These are phyloP conservation scores for Sarocladiaceae sp. DNA, from an alignment of 2,329 filamentous ascomycete genomes.

Conservation along the genomic window DNA sequence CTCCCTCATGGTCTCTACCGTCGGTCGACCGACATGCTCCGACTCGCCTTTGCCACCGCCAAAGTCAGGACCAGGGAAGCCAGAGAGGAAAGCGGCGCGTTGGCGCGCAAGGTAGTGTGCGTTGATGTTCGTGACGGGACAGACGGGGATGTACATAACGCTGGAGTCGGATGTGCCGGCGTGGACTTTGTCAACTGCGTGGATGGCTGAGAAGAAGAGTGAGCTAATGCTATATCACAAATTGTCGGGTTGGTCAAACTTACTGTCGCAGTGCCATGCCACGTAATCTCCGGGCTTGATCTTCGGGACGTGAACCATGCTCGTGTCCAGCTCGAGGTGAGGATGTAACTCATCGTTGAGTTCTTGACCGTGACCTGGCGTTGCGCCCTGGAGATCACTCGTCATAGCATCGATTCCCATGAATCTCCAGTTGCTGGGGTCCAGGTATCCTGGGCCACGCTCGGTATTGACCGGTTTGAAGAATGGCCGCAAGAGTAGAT, in stretches of 20 bases:
- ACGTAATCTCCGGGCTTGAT: conserved; percentile 73
- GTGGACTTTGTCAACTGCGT: conserved; percentile 78
- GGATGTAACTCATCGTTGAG: conserved; percentile 60
- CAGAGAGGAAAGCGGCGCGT: conserved; percentile 61
- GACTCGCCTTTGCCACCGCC: conserved; percentile 64
- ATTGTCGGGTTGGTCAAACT: too few relatives aligned
- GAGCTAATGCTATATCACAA: not conserved
- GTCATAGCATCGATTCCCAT: conserved; percentile 38
- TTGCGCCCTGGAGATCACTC: conserved; percentile 63
- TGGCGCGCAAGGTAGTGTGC: conserved; percentile 59
- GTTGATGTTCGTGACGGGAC: conserved; percentile 71
- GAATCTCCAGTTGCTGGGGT: conserved; percentile 54
- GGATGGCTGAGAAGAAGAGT: conserved; percentile 55
- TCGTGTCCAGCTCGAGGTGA: conserved; percentile 58
- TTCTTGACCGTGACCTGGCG: conserved; percentile 64
- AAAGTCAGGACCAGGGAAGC: conserved; percentile 64
- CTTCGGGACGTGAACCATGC: conserved; percentile 64
- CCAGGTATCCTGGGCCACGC: conserved; percentile 32
- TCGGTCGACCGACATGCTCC: conserved; percentile 41
- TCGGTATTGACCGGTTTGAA: conserved; percentile 49
- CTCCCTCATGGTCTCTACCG: conserved; percentile 26
- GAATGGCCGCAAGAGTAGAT: conserved; percentile 77
- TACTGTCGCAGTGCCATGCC: conserved; percentile 75
- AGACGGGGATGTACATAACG: conserved; percentile 79
- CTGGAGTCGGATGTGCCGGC: conserved; percentile 66